These are phyloP conservation scores for Chrysanthemum makinoi DNA, from an alignment of 129 eudicot genomes.

Conservation along the genomic window DNA sequence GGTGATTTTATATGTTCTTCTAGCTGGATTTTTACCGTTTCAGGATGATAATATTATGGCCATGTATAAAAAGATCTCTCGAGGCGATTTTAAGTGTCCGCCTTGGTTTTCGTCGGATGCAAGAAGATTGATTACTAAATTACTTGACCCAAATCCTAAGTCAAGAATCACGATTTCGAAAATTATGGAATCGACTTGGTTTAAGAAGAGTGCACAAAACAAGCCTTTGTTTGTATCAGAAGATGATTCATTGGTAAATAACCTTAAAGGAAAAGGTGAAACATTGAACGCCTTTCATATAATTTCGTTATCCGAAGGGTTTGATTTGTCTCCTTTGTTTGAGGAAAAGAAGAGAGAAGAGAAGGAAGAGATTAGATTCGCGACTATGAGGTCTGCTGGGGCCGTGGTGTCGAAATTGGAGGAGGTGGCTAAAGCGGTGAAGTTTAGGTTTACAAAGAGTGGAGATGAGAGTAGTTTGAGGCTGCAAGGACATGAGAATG, in stretches of 20 bases:
- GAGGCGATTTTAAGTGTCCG: constrained; percentile 71
- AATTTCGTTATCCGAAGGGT: constrained; percentile 79
- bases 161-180: constrained; percentile 43
- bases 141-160: constrained; percentile 52
- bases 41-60: constrained; percentile 64
- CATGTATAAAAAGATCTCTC: constrained; percentile 69
- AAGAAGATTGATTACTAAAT: constrained; percentile 33
- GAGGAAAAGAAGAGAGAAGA: constrained; percentile 68
- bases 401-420: constrained; percentile 72
- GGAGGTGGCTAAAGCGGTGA: constrained; percentile 64
- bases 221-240: constrained; percentile 19
- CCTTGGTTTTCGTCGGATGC: constrained; percentile 62
- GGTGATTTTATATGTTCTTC: constrained; percentile 67
- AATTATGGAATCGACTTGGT: constrained; percentile 51
- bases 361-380: constrained; percentile 65
- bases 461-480: constrained; percentile 52
- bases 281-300: constrained; percentile 81
- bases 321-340: constrained; percentile 78
- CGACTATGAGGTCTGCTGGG: constrained; percentile 60
- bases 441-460: constrained; percentile 56
- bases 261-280: constrained; percentile 41
- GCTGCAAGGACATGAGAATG: constrained; percentile 58
- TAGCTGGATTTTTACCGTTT: constrained; percentile 87
- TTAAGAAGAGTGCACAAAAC: constrained; percentile 30
- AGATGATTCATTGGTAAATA: constrained; percentile 18